phyloP scores from a whole-genome alignment of 192 early-diverging fungal genomes.

The Entrophospora sp. region DNA sequence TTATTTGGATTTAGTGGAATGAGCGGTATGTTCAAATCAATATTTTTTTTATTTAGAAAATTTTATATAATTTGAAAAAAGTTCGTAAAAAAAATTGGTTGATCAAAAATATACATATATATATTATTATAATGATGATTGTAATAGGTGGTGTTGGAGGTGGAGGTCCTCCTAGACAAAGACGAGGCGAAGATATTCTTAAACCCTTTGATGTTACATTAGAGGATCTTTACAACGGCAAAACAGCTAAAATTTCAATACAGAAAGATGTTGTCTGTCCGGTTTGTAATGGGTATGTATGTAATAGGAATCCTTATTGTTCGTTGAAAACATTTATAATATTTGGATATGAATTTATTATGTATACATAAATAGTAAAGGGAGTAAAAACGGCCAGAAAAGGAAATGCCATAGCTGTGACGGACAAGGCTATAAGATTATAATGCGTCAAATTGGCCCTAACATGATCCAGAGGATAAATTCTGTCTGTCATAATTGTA shows the following conservation, averaged over 20 bases:
- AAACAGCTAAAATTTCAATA: slow-evolving; percentile 68
- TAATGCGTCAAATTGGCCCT: slow-evolving; percentile 77
- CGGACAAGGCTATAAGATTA: slow-evolving; percentile 71
- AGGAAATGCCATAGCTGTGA: slow-evolving; percentile 68
- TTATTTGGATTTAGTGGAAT: slow-evolving; percentile 63
- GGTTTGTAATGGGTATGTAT: slow-evolving; percentile 49
- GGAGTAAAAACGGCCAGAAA: slow-evolving; percentile 69
- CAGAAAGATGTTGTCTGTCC: slow-evolving; percentile 70
- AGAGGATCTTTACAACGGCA: slow-evolving; percentile 91
- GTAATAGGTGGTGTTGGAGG: no score
- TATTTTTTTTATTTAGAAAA: not conserved
- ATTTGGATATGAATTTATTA: slow-evolving; percentile 15
- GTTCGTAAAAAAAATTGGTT: slow-evolving; percentile 16
- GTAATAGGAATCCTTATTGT: not conserved
- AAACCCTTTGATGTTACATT: slow-evolving; percentile 77
- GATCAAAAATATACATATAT: not conserved
- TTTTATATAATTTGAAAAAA: not conserved
- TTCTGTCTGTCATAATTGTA: slow-evolving; percentile 70
- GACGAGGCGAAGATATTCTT: slow-evolving; percentile 48
- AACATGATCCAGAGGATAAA: slow-evolving; percentile 90
- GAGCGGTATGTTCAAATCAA: slow-evolving; percentile 31
- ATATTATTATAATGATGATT: not conserved
- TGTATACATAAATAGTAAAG: slow-evolving; percentile 52
- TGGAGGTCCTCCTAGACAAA: slow-evolving; percentile 30
- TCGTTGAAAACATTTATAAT: slow-evolving; percentile 35